Evolutionary conservation across 2,329 filamentous ascomycete species (phyloP).

Genomic region (Trichoderma asperellum): DNA sequence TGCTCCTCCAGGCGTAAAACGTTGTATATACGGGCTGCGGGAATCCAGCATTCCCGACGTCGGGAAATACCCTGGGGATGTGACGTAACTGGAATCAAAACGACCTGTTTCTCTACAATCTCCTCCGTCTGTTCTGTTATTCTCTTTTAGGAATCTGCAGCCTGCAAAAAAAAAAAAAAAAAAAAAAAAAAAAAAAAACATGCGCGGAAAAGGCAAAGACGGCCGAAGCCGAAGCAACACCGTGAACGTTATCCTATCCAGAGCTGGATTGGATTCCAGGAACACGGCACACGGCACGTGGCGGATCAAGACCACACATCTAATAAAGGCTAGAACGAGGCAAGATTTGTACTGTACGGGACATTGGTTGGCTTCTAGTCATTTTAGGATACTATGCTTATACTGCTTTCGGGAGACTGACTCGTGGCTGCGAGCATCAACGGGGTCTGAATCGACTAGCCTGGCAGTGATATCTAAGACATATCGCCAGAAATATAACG

Average conservation of each 20-base stretch:
- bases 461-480: background rate
- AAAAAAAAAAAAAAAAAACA: background rate
- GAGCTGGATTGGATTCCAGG: background rate
- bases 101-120: background rate
- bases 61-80: background rate
- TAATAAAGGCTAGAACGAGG: background rate
- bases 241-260: background rate
- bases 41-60: background rate
- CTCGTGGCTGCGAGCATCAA: background rate
- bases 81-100: background rate
- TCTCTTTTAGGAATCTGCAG: background rate
- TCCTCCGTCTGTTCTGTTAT: background rate
- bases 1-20: background rate
- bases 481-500: background rate
- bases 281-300: constrained; percentile 4
- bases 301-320: background rate
- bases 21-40: background rate
- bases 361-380: background rate
- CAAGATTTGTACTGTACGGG: background rate
- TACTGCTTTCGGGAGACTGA: background rate
- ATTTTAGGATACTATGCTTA: background rate
- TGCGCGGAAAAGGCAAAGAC: background rate
- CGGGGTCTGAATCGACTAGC: background rate
- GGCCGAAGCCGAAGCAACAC: background rate
- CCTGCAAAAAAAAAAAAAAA: background rate